A percentile compares a stretch with the other conserved stretches of the same genome.
These are phyloP conservation scores for Aspergillus novoparasiticus DNA, from an alignment of 2,329 filamentous ascomycete genomes.

Conservation along the genomic window DNA sequence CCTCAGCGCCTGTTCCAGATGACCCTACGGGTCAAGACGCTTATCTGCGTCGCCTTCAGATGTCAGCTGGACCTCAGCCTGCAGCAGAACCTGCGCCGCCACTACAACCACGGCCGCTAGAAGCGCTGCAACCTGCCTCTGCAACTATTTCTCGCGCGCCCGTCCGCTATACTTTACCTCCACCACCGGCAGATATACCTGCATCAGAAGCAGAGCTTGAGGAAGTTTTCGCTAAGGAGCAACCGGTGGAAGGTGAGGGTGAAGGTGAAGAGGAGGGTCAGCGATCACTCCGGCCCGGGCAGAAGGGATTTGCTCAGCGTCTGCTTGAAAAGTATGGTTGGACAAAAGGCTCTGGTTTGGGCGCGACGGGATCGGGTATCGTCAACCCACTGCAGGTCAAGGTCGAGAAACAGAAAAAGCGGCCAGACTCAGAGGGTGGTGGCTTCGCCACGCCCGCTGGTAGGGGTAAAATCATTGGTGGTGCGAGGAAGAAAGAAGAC, in stretches of 20 bases:
- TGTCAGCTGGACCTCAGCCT: slow-evolving; percentile 24
- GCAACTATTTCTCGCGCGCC: slow-evolving; percentile 75
- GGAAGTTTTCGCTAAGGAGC: slow-evolving; percentile 45
- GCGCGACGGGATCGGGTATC: slow-evolving; percentile 80
- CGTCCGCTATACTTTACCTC: slow-evolving; percentile 67
- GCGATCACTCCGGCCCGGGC: slow-evolving; percentile 71
- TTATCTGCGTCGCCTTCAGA: slow-evolving; percentile 29
- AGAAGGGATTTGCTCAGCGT: slow-evolving; percentile 81
- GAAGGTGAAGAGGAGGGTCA: slow-evolving; percentile 40
- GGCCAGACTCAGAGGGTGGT: slow-evolving; percentile 75
- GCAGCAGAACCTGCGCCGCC: slow-evolving; percentile 28
- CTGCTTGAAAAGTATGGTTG: slow-evolving; percentile 94
- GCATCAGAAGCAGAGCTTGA: slow-evolving; percentile 57
- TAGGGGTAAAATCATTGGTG: slow-evolving; percentile 79
- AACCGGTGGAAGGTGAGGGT: slow-evolving; percentile 39
- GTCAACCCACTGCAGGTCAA: slow-evolving; percentile 80
- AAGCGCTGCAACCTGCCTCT: slow-evolving; percentile 43
- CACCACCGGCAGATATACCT: slow-evolving; percentile 55
- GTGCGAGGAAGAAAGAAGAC: slow-evolving; percentile 59
- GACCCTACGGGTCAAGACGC: slow-evolving; percentile 29
- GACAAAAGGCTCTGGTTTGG: slow-evolving; percentile 84
- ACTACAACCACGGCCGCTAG: slow-evolving; percentile 40
- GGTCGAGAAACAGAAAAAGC: slow-evolving; percentile 82
- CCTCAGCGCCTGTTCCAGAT: slow-evolving; percentile 34
- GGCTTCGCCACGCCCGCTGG: slow-evolving; percentile 71